Base-by-base conservation (phyloP, 495 filamentous ascomycete genomes). In the Aspergillus panamensis region DNA sequence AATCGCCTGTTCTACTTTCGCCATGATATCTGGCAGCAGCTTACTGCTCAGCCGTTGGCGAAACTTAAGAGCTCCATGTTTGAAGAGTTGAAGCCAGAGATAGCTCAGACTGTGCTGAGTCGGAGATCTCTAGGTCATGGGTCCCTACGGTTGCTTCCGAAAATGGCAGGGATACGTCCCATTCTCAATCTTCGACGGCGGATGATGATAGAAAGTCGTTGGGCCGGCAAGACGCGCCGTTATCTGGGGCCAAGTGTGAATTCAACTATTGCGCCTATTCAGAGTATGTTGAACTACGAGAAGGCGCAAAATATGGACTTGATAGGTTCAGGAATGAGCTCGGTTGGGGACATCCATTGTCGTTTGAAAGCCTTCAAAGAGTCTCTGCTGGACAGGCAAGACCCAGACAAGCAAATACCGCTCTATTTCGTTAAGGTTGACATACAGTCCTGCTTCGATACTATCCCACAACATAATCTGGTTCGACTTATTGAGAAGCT, bases 381-480 rank as follows among this genome's bases (percentile, higher is more conserved):
- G 6, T 70, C 56, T 3, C 29, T 73, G 51, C 49, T 58, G 3
- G 51, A 53, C 51, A 9, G 14, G 19, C 25, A 39, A 48, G 29
- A 10, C 7, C 10, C 10, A 37, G 32, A 0, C 33, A 32, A 44
- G 10, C 17, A 56, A 6, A 47, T 35, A 8, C 69, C 65, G 14
- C 65, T 91, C 8, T 96, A 87, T 67, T 96, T 97, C 63, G 92
- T 87, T 40, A 98, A 97, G 69, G 75, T 96, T 13, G 94, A 98
- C 69, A 91, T 97, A 29, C 80, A 91, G 68, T 83, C 91, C 8
- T 96, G 94, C 53, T 98, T 96, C 68, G 94, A 98, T 67, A 96
- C 90, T 0, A 96, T 98, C 47, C 94, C 94, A 0, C 95, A 97
- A 63, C 64, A 78, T 37, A 79, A 79, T 4, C 73, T 97, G n/a